phyloP scores from a whole-genome alignment of 306 rosid species.

The Leucaena leucocephala region DNA sequence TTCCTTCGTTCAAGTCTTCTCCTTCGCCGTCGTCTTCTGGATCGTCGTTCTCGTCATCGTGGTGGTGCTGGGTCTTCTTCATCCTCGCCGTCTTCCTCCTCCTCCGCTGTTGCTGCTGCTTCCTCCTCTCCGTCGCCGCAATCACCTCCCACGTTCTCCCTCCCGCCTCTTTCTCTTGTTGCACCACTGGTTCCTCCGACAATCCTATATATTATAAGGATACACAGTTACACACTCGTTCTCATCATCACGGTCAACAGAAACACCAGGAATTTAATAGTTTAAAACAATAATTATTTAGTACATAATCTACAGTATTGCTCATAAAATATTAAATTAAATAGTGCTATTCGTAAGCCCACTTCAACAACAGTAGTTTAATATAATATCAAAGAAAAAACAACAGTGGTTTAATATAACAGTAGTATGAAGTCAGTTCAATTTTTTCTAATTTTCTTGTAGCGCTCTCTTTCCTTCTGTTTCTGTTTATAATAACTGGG shows the following conservation, averaged over 20 bases:
- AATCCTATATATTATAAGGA: conserved; percentile 47
- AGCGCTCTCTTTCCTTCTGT: too few relatives aligned
- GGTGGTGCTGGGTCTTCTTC: conserved; percentile 12
- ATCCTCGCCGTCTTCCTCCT: conserved; percentile 38
- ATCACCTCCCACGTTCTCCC: conserved; percentile 63
- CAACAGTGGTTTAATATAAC: conserved; percentile 57
- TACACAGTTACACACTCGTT: not conserved
- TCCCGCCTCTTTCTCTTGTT: conserved; percentile 76
- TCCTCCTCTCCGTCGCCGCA: conserved; percentile 45
- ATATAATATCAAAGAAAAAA: conserved; percentile 33
- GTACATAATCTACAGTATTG: not conserved
- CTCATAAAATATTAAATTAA: not conserved
- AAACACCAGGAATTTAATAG: not conserved
- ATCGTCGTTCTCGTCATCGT: conserved; percentile 36
- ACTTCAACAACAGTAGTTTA: conserved; percentile 50
- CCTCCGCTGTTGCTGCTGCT: conserved; percentile 55
- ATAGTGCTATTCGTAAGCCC: not conserved
- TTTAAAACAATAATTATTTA: not conserved
- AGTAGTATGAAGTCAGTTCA: conserved; percentile 30
- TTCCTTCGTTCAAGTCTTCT: not conserved
- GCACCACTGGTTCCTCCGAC: conserved; percentile 95
- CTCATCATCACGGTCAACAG: not conserved
- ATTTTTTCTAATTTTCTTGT: not conserved
- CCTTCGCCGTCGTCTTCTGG: conserved; percentile 11
- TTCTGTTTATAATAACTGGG: not conserved